A percentile compares a stretch with the other conserved stretches of the same genome.
Conservation (phyloP, 371 early-diverging fungal genomes). For the Lichtheimia ramosa region DNA sequence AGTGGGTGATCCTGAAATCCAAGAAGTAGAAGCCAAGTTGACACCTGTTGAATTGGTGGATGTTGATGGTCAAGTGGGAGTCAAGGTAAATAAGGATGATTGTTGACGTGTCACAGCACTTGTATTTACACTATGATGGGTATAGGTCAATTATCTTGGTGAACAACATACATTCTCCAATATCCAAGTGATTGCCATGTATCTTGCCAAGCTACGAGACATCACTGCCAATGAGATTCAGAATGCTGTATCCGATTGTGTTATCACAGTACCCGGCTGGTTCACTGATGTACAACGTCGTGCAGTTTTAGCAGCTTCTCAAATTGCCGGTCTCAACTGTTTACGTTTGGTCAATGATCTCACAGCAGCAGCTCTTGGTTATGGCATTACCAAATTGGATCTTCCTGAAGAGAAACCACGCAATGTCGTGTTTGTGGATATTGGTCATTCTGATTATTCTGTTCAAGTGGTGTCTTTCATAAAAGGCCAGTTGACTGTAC, state of each 20-base stretch:
- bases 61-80: conserved; percentile 85
- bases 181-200: conserved; percentile 93
- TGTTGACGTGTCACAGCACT: neutral
- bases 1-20: conserved; percentile 85
- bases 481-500: conserved; percentile 93
- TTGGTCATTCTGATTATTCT: conserved; percentile 92
- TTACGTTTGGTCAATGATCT: conserved; percentile 92
- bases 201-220: conserved; percentile 88
- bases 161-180: conserved; percentile 78
- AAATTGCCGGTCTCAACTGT: conserved; percentile 90
- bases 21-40: conserved; percentile 78
- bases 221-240: conserved; percentile 84
- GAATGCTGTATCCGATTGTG: conserved; percentile 87
- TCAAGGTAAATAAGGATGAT: conserved; percentile 53
- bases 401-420: conserved; percentile 94
- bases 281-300: conserved; percentile 94
- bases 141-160: conserved; percentile 75
- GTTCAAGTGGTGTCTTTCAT: conserved; percentile 89
- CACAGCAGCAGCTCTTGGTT: conserved; percentile 94
- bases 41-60: conserved; percentile 81
- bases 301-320: conserved; percentile 84
- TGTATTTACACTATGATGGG: conserved; percentile 5
- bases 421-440: conserved; percentile 92
- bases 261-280: conserved; percentile 94
- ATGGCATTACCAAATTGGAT: conserved; percentile 97